These are phyloP conservation scores for Rhynchospora pubera DNA, from an alignment of 176 grass and related monocot species.

Conservation along the genomic window DNA sequence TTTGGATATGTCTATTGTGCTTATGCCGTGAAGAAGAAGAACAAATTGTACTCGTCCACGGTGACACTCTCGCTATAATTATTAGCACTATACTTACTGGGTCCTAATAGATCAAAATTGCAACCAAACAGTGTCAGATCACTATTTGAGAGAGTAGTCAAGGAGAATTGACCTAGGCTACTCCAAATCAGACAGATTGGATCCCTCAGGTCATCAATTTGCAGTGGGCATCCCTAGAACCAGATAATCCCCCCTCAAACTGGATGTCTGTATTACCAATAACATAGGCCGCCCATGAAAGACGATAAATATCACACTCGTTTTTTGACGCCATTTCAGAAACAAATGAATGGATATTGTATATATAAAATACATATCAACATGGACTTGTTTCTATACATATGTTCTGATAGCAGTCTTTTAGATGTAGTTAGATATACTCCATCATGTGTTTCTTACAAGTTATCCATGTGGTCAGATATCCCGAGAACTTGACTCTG, in stretches of 20 bases:
- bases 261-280: background rate
- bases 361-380: background rate
- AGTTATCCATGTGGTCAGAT: background rate
- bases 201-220: background rate
- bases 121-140: background rate
- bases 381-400: background rate
- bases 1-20: no score
- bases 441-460: background rate
- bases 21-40: no score
- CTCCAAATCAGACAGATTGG: background rate
- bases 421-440: background rate
- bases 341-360: background rate
- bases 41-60: no score
- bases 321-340: background rate
- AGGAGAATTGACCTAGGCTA: background rate
- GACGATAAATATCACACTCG: background rate
- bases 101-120: no score
- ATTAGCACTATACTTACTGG: no score
- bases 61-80: no score
- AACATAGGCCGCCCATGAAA: background rate
- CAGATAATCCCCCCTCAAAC: background rate
- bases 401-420: background rate
- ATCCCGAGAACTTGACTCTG: slow-evolving; percentile 3
- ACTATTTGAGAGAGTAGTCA: background rate
- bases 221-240: background rate